Percentiles rank a stretch among this genome's conserved stretches.
Conservation (phyloP, 768 basidiomycete genomes). For the Mycena haematopus region DNA sequence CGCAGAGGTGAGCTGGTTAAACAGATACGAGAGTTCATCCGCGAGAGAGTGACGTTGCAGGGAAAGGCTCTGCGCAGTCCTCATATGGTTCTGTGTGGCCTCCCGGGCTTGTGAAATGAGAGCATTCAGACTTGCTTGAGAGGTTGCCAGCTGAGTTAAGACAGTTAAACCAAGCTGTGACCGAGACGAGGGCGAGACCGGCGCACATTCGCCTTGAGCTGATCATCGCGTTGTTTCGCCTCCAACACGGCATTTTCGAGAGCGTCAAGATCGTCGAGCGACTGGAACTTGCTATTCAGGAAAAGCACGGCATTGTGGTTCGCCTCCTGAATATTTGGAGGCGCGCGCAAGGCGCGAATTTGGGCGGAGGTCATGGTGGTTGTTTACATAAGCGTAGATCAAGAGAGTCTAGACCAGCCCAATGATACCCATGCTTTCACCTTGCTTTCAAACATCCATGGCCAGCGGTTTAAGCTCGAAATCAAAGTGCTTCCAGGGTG, state of each 20-base stretch:
- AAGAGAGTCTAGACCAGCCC: constrained; percentile 13
- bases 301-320: constrained; percentile 41
- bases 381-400: neutral
- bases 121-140: constrained; percentile 52
- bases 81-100: constrained; percentile 55
- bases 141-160: constrained; percentile 65
- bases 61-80: constrained; percentile 75
- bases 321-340: constrained; percentile 49
- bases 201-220: constrained; percentile 55
- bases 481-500: too few relatives aligned
- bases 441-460: too few relatives aligned
- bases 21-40: constrained; percentile 77
- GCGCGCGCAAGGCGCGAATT: constrained; percentile 55
- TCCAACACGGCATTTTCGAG: constrained; percentile 52
- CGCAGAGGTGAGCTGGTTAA: constrained; percentile 66
- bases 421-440: neutral
- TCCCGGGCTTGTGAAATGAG: constrained; percentile 57
- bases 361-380: constrained; percentile 47
- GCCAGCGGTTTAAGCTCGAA: too few relatives aligned
- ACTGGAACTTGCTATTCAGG: constrained; percentile 55
- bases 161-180: constrained; percentile 42
- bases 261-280: constrained; percentile 57
- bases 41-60: constrained; percentile 77
- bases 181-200: constrained; percentile 23
- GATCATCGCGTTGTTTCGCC: constrained; percentile 46